These are phyloP conservation scores for Tricholoma saponaceum DNA, from an alignment of 768 basidiomycete genomes.

Conservation along the genomic window DNA sequence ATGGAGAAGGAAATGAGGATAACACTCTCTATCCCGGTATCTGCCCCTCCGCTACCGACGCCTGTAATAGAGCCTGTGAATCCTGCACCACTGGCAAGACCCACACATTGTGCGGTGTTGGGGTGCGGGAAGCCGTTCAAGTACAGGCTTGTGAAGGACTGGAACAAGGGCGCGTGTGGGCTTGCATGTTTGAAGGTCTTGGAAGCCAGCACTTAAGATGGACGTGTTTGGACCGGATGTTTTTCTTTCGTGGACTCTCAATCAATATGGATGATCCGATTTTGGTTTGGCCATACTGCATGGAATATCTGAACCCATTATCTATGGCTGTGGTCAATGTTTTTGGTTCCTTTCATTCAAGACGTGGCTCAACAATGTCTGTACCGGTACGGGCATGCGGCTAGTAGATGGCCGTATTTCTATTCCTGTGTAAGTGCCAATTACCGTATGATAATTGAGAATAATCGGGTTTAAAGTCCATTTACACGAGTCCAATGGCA, in stretches of 20 bases:
- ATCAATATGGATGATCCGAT: neutral
- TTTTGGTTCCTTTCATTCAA: too few relatives aligned
- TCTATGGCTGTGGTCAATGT: too few relatives aligned
- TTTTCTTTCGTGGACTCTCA: neutral
- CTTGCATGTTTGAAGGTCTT: slow-evolving; percentile 59
- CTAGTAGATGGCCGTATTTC: too few relatives aligned
- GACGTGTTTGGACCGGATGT: neutral
- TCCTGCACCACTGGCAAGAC: slow-evolving; percentile 6
- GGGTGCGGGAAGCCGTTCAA: slow-evolving; percentile 56
- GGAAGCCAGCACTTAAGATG: slow-evolving; percentile 23
- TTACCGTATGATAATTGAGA: too few relatives aligned
- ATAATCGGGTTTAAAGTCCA: too few relatives aligned
- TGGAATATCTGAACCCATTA: too few relatives aligned
- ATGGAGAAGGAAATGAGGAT: slow-evolving; percentile 32
- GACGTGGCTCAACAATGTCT: too few relatives aligned
- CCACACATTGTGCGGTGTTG: slow-evolving; percentile 46
- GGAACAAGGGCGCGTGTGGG: slow-evolving; percentile 62
- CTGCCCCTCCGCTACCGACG: slow-evolving; percentile 4
- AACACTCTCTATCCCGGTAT: slow-evolving; percentile 51
- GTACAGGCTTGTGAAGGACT: slow-evolving; percentile 64
- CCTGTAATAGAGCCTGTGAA: slow-evolving; percentile 5
- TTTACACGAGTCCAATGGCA: too few relatives aligned
- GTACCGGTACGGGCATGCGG: too few relatives aligned
- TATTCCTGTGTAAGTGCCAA: too few relatives aligned
- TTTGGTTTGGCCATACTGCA: neutral